Evolutionary conservation across 2,329 filamentous ascomycete species (phyloP), one percentile per base, ranked within the genome.

Genomic region (Penicillium sp.): DNA sequence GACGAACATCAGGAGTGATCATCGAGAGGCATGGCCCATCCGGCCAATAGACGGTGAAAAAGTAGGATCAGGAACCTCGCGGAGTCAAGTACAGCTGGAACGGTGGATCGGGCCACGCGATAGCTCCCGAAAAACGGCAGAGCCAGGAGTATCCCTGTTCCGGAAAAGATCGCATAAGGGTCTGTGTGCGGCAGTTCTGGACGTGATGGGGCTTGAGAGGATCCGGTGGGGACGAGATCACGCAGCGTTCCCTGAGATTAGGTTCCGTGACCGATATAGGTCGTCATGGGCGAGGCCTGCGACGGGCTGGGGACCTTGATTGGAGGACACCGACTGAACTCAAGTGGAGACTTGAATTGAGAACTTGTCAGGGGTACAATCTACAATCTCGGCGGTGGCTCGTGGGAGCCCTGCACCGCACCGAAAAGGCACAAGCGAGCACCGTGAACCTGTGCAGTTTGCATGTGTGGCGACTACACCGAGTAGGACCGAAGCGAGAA

Each of bases 21-120:
- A 68, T 66, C 57, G 48, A 56, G 42, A 48, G 53, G 42, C 53
- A 66, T 63, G 62, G 57, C 53, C 57, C 62, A 58, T 63, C 68
- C 62, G 57, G 58, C 65, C 64, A 66, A 68, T 68, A 44, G 58
- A 61, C 44, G 55, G 52, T 52, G 51, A 54, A 54, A 49, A 52
- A 45, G 41, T 59, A 51, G 35, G 45, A 51, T 51, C 45, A 63
- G 49, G 48, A 62, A 63, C 54, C 50, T 58, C 52, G 55, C 39
- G 44, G 47, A 48, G 52, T 53, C 58, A 44, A 63, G 51, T 44
- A 58, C 63, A 68, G 66, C 63, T 66, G 63, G 64, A 53, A 44
- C 46, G 53, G 62, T 69, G 67, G 67, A 65, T 56, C 50, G 53
- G 50, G 50, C 55, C 55, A 51, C 51, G 44, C 46, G 40, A 60